phyloP scores from a whole-genome alignment of 2,329 filamentous ascomycete genomes.

The Neoscytalidium dimidiatum region DNA sequence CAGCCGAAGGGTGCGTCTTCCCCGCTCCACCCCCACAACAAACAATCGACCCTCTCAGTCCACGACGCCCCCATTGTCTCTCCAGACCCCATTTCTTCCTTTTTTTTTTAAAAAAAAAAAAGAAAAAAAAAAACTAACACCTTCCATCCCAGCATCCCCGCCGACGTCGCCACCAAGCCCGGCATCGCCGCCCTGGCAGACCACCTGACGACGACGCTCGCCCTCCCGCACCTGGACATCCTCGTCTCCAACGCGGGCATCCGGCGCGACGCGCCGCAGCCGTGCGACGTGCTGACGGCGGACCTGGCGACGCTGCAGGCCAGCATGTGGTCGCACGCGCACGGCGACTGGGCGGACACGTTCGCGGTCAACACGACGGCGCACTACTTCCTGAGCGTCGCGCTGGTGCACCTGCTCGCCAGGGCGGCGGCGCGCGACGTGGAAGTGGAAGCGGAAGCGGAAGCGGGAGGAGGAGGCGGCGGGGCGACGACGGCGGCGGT shows the following conservation, averaged over 20 bases:
- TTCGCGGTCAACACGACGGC: conserved; percentile 53
- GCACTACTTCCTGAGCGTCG: conserved; percentile 53
- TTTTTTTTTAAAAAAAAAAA: background rate
- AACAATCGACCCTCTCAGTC: background rate
- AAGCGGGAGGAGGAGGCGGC: conserved; percentile 14
- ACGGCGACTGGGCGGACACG: conserved; percentile 48
- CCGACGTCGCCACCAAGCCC: conserved; percentile 46
- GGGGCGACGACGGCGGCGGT: conserved; percentile 30
- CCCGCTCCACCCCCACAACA: background rate
- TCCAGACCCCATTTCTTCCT: no score
- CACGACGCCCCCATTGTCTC: no score
- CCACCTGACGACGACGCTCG: conserved; percentile 34
- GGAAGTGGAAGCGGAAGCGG: background rate
- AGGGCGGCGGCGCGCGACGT: conserved; percentile 36
- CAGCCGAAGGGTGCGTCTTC: background rate
- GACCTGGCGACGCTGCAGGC: conserved; percentile 45
- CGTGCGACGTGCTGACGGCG: conserved; percentile 49
- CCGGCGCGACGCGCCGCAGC: conserved; percentile 44
- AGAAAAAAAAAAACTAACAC: background rate
- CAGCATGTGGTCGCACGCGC: conserved; percentile 50
- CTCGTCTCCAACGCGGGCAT: conserved; percentile 54
- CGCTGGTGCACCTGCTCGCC: conserved; percentile 47
- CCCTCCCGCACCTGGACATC: conserved; percentile 47
- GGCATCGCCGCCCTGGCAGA: conserved; percentile 38
- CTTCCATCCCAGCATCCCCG: conserved; percentile 24